Evolutionary conservation across 164 flowering plant species (phyloP).

Genomic region (Chimonanthus praecox): DNA sequence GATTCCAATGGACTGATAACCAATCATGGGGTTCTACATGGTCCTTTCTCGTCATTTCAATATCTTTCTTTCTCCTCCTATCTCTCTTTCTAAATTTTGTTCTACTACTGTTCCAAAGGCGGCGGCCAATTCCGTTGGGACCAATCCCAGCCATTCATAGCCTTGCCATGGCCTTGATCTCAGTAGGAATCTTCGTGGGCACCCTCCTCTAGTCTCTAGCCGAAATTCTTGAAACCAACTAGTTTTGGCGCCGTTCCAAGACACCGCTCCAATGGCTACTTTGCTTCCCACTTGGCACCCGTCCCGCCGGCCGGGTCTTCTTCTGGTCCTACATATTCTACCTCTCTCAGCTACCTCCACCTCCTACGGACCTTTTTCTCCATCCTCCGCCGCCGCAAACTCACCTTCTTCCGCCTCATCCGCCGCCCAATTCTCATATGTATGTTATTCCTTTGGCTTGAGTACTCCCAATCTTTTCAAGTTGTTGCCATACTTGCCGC

Average conservation of each 20-base stretch:
- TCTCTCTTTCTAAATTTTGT: constrained; percentile 34
- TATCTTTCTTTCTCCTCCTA: constrained; percentile 40
- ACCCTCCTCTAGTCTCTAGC: constrained; percentile 53
- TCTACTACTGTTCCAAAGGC: constrained; percentile 25
- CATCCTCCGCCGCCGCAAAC: constrained; percentile 37
- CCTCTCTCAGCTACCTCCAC: constrained; percentile 59
- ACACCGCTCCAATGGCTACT: constrained; percentile 78
- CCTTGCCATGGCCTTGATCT: constrained; percentile 49
- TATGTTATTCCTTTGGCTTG: constrained; percentile 76
- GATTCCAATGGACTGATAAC: constrained; percentile 70
- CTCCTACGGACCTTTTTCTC: constrained; percentile 46
- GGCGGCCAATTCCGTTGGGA: constrained; percentile 46
- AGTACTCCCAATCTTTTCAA: constrained; percentile 83
- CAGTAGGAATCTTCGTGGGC: constrained; percentile 54
- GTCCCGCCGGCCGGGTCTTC: constrained; percentile 77
- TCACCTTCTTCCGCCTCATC: constrained; percentile 47
- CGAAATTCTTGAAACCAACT: constrained; percentile 75
- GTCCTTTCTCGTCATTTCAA: constrained; percentile 64
- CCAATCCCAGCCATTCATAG: constrained; percentile 65
- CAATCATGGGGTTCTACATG: constrained; percentile 78
- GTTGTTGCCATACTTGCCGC: constrained; percentile 55
- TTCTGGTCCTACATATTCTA: constrained; percentile 81
- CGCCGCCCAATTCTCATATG: constrained; percentile 43
- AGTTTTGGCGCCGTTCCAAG: constrained; percentile 58
- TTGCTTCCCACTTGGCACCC: constrained; percentile 81